These are phyloP conservation scores for Euphorbia pulcherrima DNA, from an alignment of 345 rosid species.

Conservation along the genomic window DNA sequence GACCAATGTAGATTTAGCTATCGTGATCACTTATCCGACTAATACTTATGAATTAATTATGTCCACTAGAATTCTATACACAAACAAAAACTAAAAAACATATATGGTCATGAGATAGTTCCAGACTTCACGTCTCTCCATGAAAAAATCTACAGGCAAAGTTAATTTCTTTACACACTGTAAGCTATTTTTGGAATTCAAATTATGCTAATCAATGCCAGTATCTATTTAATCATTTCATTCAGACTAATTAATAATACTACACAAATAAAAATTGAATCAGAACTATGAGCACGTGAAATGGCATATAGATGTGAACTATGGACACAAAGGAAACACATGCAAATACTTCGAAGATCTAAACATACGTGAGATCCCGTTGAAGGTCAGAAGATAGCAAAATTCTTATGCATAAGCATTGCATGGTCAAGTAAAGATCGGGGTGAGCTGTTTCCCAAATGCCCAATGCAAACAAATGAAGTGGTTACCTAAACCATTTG, in stretches of 20 bases:
- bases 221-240: neutral
- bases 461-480: too few species aligned
- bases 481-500: too few species aligned
- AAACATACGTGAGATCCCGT: too few species aligned
- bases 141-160: neutral
- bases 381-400: too few species aligned
- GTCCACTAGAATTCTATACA: neutral
- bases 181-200: neutral
- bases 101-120: neutral
- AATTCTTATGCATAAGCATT: too few species aligned
- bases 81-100: slow-evolving; percentile 3
- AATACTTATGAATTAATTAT: neutral
- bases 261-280: neutral
- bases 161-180: neutral
- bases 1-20: neutral
- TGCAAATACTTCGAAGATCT: too few species aligned
- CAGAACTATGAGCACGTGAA: too few species aligned
- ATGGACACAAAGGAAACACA: too few species aligned
- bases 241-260: neutral
- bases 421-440: too few species aligned
- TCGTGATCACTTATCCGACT: neutral
- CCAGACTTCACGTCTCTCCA: neutral
- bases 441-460: too few species aligned
- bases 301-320: too few species aligned
- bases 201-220: neutral